Conservation (phyloP, 306 rosid species). For the Geum urbanum region DNA sequence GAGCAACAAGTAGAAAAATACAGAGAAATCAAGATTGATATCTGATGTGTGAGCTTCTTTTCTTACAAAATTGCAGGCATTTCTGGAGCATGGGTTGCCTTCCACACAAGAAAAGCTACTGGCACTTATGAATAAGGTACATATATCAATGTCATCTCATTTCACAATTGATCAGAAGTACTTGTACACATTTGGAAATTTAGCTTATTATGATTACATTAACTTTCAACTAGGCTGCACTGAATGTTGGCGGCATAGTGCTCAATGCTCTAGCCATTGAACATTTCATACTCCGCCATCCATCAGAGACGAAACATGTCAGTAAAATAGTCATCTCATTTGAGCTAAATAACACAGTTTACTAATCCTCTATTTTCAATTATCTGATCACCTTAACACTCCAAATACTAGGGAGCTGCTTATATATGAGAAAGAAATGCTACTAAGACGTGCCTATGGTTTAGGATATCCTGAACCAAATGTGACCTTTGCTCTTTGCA, state of each 20-base stretch:
- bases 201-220: not conserved
- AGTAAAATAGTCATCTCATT: slow-evolving; percentile 4
- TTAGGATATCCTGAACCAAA: slow-evolving; percentile 89
- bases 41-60: not conserved
- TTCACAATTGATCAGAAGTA: too few relatives aligned
- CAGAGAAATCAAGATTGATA: not conserved
- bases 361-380: not conserved
- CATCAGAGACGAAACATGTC: slow-evolving; percentile 61
- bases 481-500: slow-evolving; percentile 75
- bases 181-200: not conserved
- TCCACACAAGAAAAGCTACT: slow-evolving; percentile 62
- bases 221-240: slow-evolving; percentile 53
- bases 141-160: not conserved
- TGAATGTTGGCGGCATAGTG: slow-evolving; percentile 79
- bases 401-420: slow-evolving; percentile 35
- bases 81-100: slow-evolving; percentile 78
- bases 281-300: slow-evolving; percentile 87
- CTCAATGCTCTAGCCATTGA: slow-evolving; percentile 92
- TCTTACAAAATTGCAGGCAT: slow-evolving; percentile 57
- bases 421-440: slow-evolving; percentile 74
- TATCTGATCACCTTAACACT: not conserved
- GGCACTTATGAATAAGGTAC: slow-evolving; percentile 79
- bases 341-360: not conserved
- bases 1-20: slow-evolving; percentile 12
- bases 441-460: slow-evolving; percentile 65